Evolutionary conservation across 1,284 basidiomycete genomes (phyloP), one percentile per base, ranked within the genome.

Genomic region (Apiotrichum brassicae): DNA sequence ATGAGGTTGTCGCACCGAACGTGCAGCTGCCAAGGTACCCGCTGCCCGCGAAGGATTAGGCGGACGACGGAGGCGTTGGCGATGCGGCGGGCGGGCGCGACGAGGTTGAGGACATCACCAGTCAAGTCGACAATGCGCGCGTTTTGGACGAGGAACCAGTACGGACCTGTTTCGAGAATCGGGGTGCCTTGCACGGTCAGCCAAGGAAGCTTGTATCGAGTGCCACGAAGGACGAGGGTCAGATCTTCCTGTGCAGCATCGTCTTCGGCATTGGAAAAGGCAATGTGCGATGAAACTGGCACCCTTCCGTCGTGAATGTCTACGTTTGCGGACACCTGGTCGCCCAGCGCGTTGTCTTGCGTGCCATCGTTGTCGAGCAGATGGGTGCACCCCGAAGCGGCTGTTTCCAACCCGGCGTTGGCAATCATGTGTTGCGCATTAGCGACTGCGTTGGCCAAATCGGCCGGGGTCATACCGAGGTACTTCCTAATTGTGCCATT

Each of bases 31-130:
- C n/a, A 35, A 9, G 43, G 30, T 4, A 56, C 12, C 4, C 20
- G 36, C 1, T 48, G 54, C 6, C 46, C 43, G 36, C 48, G 49
- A 0, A 47, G 49, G 2, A 42, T n/a, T n/a, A 52, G 44, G 2
- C 54, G 49, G 3, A 56, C 43, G 1, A 40, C 36, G 19, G 41
- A 22, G 20, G 52, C 40, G 8, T 13, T 9, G 0, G 12, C 13
- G 6, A 56, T 22, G 23, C 26, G 35, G 6, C 14, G 22, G 11
- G 12, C 6, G 30, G 52, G 35, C 18, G 45, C 35, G 5, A 24
- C 20, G 18, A 44, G 35, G 33, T 44, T 46, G 36, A 6, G 36
- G 6, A 39, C 44, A 11, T 46, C 20, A 9, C 44, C 44, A 2
- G 18, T 18, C 14, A 39, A 24, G n/a, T 46, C 44, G 12, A 46